Evolutionary conservation across 768 basidiomycete species (phyloP), one percentile per base, ranked within the genome.

Genomic region (Pulveroboletus sp.): DNA sequence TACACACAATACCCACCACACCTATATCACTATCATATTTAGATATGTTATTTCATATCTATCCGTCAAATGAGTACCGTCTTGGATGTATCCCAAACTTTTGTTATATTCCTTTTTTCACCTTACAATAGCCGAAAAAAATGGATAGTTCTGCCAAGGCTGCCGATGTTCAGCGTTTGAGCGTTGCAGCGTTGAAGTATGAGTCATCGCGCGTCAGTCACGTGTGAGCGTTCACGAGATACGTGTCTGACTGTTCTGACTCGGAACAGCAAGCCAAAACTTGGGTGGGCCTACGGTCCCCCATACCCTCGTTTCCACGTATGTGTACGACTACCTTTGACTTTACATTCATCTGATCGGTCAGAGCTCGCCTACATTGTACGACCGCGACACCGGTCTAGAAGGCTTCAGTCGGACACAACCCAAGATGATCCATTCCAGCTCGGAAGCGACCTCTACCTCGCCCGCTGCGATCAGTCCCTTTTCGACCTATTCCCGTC

Each of bases 391-490:
- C 21, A 3, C 21, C 21, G 21, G 21, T 21, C 21, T 32, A 42
- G 15, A 40, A 12, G n/a, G 15, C 31, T n/a, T 8, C 32, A 35
- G 39, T 52, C 37, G 9, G 57, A 39, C 43, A 46, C 6, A 21
- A 21, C 43, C 21, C 21, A 51, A 49, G 46, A 70, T 71, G 68
- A 60, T 66, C 11, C 60, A 62, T 39, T 70, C 70, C 51, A 69
- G 65, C 47, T 70, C 69, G 51, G 70, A 71, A 48, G 56, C 69
- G 43, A 69, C 69, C 44, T 59, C 62, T 51, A 66, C 61, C 43
- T 68, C 69, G 7, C 65, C 70, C 39, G 51, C 67, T 37, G 51
- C 61, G 49, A 66, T 71, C 57, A 72, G 71, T 60, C 70, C 70
- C 39, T 71, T 72, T 57, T 72, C 70, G 9, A 63, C 69, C 6